Conservation (phyloP, 305 asterid genomes). For the Solanum hybrid region DNA sequence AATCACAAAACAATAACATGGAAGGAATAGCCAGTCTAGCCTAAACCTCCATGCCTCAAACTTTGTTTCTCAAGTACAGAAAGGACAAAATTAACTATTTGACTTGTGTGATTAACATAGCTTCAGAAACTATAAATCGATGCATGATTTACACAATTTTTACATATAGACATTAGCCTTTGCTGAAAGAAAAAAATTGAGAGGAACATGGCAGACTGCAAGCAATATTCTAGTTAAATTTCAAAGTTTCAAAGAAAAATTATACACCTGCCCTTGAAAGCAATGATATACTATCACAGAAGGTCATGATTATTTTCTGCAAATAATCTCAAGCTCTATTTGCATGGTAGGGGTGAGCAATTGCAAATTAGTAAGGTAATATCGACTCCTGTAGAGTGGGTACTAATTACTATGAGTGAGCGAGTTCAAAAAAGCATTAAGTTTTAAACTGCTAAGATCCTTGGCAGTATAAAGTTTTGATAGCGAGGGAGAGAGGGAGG, state of each 20-base stretch:
- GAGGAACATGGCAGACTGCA: neutral
- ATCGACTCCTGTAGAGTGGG: neutral
- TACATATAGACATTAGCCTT: neutral
- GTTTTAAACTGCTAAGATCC: neutral
- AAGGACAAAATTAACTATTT: neutral
- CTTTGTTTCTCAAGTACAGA: neutral
- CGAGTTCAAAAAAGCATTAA: neutral
- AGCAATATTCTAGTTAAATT: neutral
- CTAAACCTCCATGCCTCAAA: neutral
- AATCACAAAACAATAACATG: conserved; percentile 10
- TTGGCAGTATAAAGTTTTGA: neutral
- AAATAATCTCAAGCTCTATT: neutral
- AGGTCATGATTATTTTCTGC: neutral
- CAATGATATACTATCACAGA: neutral
- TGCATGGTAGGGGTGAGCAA: neutral
- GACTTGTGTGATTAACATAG: neutral
- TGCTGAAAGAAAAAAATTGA: neutral
- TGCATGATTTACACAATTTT: neutral
- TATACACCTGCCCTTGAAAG: neutral
- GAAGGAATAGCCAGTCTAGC: neutral
- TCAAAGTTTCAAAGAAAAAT: neutral
- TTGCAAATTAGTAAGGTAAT: neutral
- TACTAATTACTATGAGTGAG: neutral
- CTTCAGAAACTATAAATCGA: neutral
- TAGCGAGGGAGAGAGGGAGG: neutral